A percentile compares a stretch with the other conserved stretches of the same genome.
phyloP scores from a whole-genome alignment of 208 protist genomes.

The Trichomonas gallinae region DNA sequence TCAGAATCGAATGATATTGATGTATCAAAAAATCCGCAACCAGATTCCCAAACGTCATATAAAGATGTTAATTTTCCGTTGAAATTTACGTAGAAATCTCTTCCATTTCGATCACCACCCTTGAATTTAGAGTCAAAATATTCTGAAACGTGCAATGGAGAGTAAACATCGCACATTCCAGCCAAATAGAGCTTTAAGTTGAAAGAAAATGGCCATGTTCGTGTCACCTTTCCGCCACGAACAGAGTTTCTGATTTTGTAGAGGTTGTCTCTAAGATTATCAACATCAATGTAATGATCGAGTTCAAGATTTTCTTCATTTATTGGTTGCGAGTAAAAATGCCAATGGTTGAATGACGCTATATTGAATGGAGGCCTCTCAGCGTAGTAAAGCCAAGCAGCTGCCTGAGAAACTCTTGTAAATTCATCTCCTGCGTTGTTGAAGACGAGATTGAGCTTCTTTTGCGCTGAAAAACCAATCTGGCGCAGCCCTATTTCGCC shows the following conservation, averaged over 20 bases:
- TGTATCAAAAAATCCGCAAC: not conserved
- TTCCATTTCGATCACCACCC: not conserved
- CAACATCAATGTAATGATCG: not conserved
- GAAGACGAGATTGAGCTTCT: not conserved
- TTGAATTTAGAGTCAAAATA: not conserved
- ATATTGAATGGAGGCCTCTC: not conserved
- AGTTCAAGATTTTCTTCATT: not conserved
- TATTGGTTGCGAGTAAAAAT: not conserved
- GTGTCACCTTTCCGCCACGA: not conserved
- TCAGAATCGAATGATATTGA: not conserved
- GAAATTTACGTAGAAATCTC: not conserved
- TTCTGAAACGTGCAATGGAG: not conserved
- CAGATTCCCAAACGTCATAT: not conserved
- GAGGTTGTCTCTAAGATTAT: not conserved
- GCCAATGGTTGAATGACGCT: not conserved
- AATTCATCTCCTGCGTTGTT: not conserved
- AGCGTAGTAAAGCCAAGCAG: not conserved
- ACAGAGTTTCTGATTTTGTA: not conserved
- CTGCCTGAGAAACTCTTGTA: not conserved
- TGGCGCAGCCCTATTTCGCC: not conserved
- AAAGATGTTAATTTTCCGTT: not conserved
- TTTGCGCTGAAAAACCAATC: not conserved
- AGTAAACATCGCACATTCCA: not conserved
- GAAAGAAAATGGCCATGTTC: not conserved
- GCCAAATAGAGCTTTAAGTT: not conserved